Evolutionary conservation across 2,329 filamentous ascomycete species (phyloP), one percentile per base, ranked within the genome.

Genomic region (Didymellaceae sp.): DNA sequence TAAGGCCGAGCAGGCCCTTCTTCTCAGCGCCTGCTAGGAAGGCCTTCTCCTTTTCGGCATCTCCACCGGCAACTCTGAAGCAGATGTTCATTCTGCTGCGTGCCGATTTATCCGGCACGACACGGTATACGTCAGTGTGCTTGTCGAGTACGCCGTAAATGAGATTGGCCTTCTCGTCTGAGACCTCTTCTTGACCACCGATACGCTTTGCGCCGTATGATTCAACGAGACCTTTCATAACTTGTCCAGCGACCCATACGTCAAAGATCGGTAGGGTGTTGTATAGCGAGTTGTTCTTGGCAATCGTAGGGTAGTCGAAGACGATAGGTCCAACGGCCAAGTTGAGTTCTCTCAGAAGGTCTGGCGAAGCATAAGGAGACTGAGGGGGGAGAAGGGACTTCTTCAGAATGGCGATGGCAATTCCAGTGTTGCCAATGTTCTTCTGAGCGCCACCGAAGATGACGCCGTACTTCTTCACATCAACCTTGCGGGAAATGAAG

Each of bases 261-360:
- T 93, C 92, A 66, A 97, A 96, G 66, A 97, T 96, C 66, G 90
- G 92, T 9, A 97, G 78, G 0, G 93, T 97, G 76, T 97, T 97
- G 79, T 97, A 97, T 21, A 97, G 81, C 62, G 89, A 94, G 78
- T 96, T 94, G 77, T 95, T 95, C 80, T 95, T 95, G 31, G 89
- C 87, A 59, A 94, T 88, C 0, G 84, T 91, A 55, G 91, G 87
- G 68, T 93, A 97, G 58, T 90, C 84, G 38, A 97, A 78, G 33
- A 97, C 83, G 14, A 90, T 83, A 2, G 93, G 91, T 0, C 87
- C 86, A 31, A 94, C 83, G 1, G 89, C 85, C n/a, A 96, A 78
- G 16, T 84, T 85, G 8, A 97, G 82, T 52, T 86, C 80, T 52
- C 91, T 83, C 67, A 97, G 77, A 38, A 96, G 78, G 5, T 82